Evolutionary conservation across 768 basidiomycete species (phyloP).

Genomic region (Inosperma sp.): DNA sequence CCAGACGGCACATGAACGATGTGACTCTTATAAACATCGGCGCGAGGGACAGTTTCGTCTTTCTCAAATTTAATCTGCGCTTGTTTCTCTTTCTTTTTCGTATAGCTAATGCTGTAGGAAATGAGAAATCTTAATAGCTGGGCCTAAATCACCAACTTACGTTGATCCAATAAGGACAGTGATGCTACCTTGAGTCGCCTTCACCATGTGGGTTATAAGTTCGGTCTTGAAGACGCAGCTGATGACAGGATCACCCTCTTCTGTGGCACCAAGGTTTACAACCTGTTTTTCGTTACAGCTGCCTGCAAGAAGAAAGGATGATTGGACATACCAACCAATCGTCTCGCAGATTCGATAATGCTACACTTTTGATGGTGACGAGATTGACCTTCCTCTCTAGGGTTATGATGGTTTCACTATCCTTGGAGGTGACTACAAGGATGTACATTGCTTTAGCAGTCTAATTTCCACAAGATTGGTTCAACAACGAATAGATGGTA

Average conservation of each 20-base stretch:
- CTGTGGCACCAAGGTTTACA: slow-evolving; percentile 71
- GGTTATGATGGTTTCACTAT: slow-evolving; percentile 52
- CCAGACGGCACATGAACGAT: slow-evolving; percentile 84
- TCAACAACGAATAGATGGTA: neutral
- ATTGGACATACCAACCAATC: slow-evolving; percentile 79
- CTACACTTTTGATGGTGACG: slow-evolving; percentile 80
- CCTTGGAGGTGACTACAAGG: slow-evolving; percentile 54
- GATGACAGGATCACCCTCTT: slow-evolving; percentile 94
- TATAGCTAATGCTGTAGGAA: slow-evolving; percentile 67
- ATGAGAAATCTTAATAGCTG: neutral
- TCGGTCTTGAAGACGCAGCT: slow-evolving; percentile 96
- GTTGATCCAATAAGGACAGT: slow-evolving; percentile 68
- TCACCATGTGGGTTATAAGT: slow-evolving; percentile 74
- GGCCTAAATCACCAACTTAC: slow-evolving; percentile 41
- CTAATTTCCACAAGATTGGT: slow-evolving; percentile 38
- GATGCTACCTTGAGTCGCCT: slow-evolving; percentile 72
- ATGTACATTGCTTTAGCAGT: slow-evolving; percentile 85
- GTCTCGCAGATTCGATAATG: slow-evolving; percentile 84
- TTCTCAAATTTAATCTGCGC: slow-evolving; percentile 81
- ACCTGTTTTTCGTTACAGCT: slow-evolving; percentile 40
- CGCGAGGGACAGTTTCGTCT: slow-evolving; percentile 76
- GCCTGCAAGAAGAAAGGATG: neutral
- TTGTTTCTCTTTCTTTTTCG: slow-evolving; percentile 97
- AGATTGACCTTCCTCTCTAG: slow-evolving; percentile 89
- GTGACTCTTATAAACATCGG: slow-evolving; percentile 92